These are phyloP conservation scores for Pseudonectria foliicola DNA, from an alignment of 2,329 filamentous ascomycete genomes.

Conservation along the genomic window DNA sequence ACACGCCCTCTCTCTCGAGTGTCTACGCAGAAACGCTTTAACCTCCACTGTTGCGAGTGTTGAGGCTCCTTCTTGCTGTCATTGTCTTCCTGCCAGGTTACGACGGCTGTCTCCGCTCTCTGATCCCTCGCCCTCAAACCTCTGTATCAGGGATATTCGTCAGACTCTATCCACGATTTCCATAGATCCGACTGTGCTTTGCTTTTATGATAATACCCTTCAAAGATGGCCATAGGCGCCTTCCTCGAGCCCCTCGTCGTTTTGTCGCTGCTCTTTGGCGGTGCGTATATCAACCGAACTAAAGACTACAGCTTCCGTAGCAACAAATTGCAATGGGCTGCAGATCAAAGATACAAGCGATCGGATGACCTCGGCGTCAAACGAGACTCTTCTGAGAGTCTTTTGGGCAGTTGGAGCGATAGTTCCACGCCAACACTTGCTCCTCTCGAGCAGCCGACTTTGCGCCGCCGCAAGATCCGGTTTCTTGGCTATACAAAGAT, in stretches of 20 bases:
- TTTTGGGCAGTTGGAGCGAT: conserved; percentile 18
- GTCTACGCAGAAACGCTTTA: too few relatives aligned
- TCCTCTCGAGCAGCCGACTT: conserved; percentile 20
- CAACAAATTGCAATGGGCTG: conserved; percentile 14
- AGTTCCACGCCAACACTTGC: conserved; percentile 21
- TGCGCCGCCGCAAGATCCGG: conserved; percentile 28
- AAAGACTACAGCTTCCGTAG: conserved; percentile 27
- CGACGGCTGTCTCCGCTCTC: too few relatives aligned
- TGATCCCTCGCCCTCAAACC: too few relatives aligned
- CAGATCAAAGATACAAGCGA: conserved; percentile 19
- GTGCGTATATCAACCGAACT: conserved; percentile 37
- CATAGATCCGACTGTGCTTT: too few relatives aligned
- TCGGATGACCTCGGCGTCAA: conserved; percentile 23
- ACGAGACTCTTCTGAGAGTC: conserved; percentile 18
- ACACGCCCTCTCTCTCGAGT: too few relatives aligned
- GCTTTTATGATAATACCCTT: not conserved
- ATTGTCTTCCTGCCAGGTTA: too few relatives aligned
- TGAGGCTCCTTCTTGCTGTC: too few relatives aligned
- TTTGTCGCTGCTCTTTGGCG: conserved; percentile 36
- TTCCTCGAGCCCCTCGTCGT: conserved; percentile 36
- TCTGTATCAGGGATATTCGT: too few relatives aligned
- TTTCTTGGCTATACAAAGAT: conserved; percentile 25
- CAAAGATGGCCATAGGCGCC: conserved; percentile 32
- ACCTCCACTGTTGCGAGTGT: too few relatives aligned
- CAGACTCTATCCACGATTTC: too few relatives aligned